Percentiles rank a stretch among this genome's conserved stretches.
These are phyloP conservation scores for Melocanna baccifera DNA, from an alignment of 176 grass and related monocot genomes.

Conservation along the genomic window DNA sequence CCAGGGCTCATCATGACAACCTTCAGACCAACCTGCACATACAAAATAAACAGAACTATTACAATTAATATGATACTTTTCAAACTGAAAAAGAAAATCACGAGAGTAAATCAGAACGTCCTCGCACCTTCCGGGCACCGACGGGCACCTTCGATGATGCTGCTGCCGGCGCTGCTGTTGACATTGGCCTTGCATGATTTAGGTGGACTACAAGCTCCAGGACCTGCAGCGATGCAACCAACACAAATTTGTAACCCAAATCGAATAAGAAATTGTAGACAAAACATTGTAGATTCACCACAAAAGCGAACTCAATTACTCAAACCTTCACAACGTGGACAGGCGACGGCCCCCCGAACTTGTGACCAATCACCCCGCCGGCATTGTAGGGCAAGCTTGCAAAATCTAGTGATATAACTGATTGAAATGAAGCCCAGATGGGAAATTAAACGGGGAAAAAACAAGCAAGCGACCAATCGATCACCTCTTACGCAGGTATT, in stretches of 20 bases:
- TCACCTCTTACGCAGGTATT: slow-evolving; percentile 36
- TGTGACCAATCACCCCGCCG: slow-evolving; percentile 20
- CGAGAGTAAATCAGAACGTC: slow-evolving; percentile 18
- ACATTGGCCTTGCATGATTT: slow-evolving; percentile 49
- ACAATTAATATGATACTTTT: not conserved
- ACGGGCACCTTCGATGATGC: slow-evolving; percentile 36
- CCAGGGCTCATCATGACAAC: slow-evolving; percentile 83
- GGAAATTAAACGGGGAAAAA: not conserved
- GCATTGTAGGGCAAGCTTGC: slow-evolving; percentile 34
- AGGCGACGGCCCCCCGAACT: slow-evolving; percentile 11
- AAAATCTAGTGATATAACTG: slow-evolving; percentile 30
- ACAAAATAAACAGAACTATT: slow-evolving; percentile 22
- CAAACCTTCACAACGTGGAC: slow-evolving; percentile 43
- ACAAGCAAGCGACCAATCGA: not conserved
- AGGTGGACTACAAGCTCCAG: slow-evolving; percentile 41
- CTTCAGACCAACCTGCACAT: slow-evolving; percentile 56
- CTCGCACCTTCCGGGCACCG: slow-evolving; percentile 41
- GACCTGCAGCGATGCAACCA: slow-evolving; percentile 37
- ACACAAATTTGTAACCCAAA: slow-evolving; percentile 1
- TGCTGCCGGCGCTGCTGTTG: slow-evolving; percentile 33
- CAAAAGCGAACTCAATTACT: slow-evolving; percentile 11
- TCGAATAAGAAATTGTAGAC: not conserved
- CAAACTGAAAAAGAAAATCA: not conserved
- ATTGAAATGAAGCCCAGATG: not conserved
- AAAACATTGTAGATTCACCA: not conserved